Percentiles rank a stretch among this genome's conserved stretches.
Conservation (phyloP, 2,329 filamentous ascomycete genomes). For the Plectosphaerella sp. region DNA sequence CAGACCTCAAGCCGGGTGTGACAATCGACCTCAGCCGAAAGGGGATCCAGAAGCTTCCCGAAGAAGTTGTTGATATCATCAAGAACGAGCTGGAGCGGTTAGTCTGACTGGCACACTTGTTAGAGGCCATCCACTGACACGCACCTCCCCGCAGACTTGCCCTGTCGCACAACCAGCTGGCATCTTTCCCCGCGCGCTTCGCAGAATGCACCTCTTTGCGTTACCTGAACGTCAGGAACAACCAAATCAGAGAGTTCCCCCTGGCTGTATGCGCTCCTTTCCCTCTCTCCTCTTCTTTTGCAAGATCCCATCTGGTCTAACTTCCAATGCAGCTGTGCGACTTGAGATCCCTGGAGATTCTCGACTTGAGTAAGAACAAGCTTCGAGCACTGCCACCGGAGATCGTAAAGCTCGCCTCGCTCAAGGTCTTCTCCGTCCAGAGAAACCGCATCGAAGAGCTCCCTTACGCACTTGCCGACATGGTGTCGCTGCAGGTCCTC, state of each 20-base stretch:
- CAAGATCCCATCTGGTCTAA: conserved; percentile 11
- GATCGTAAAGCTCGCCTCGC: conserved; percentile 73
- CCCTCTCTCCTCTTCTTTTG: background rate
- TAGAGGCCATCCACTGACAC: background rate
- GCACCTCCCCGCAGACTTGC: conserved; percentile 53
- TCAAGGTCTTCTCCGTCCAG: conserved; percentile 85
- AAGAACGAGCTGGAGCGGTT: conserved; percentile 71
- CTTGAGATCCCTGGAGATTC: conserved; percentile 81
- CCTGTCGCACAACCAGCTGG: conserved; percentile 74
- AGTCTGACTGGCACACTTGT: conserved; percentile 14
- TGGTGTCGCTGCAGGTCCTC: conserved; percentile 82
- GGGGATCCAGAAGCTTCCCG: conserved; percentile 65
- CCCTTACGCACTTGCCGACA: conserved; percentile 79
- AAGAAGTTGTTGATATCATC: conserved; percentile 71
- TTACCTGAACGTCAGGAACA: conserved; percentile 77
- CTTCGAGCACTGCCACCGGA: conserved; percentile 73
- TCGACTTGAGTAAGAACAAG: conserved; percentile 88
- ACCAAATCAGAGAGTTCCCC: conserved; percentile 62
- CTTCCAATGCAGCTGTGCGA: conserved; percentile 65
- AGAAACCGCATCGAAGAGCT: conserved; percentile 84
- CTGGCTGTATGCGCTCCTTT: conserved; percentile 38
- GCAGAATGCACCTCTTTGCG: conserved; percentile 72
- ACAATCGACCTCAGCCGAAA: conserved; percentile 76
- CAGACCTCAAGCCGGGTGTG: conserved; percentile 63
- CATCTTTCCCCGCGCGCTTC: conserved; percentile 65